Base-by-base conservation (phyloP, 1,284 basidiomycete species). In the Sphagnurus paluster region DNA sequence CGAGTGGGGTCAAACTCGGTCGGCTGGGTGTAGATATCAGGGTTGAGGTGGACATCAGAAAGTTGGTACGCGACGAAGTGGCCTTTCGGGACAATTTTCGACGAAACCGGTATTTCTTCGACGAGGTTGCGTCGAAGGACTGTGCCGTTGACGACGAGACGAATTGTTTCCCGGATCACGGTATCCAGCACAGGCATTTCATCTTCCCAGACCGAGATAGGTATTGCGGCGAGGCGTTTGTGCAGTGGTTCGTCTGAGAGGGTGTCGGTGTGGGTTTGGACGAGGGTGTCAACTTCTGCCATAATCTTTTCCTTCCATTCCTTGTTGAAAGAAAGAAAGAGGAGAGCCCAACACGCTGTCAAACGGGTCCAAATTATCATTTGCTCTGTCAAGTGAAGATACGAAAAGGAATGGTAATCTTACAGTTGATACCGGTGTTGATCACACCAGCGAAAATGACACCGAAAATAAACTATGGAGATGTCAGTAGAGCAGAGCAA, bases 371-470 rank as follows among this genome's bases (percentile, higher is more conserved):
- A 40, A 29, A 37, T 4, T n/a, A n/a, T n/a, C n/a, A n/a, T n/a
- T n/a, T n/a, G n/a, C n/a, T n/a, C 24, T 8, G 14, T 11, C 25
- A 4, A 29, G 13, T 13, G 39, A 32, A 9, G 20, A 13, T 13
- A 30, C 4, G 17, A 24, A 4, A 24, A 39, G 4, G 36, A 44
- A n/a, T 2, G 5, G 23, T 9, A 55, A 62, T 29, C 64, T 24
- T 42, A 66, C 62, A 57, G 38, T 48, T 62, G 29, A 63, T 62
- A 17, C 59, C 61, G 5, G 64, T 67, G 50, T 66, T 66, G 21
- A 64, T 50, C 5, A 65, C 59, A 1, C 65, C 67, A 14, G 65
- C 65, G 37, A 67, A 65, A 32, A 67, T 52, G 10, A 65, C 52
- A 7, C 48, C 47, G n/a, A 68, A 43, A 3, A 63, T 56, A 23